Evolutionary conservation across 495 filamentous ascomycete genomes (phyloP).

Genomic region (Letharia lupina): DNA sequence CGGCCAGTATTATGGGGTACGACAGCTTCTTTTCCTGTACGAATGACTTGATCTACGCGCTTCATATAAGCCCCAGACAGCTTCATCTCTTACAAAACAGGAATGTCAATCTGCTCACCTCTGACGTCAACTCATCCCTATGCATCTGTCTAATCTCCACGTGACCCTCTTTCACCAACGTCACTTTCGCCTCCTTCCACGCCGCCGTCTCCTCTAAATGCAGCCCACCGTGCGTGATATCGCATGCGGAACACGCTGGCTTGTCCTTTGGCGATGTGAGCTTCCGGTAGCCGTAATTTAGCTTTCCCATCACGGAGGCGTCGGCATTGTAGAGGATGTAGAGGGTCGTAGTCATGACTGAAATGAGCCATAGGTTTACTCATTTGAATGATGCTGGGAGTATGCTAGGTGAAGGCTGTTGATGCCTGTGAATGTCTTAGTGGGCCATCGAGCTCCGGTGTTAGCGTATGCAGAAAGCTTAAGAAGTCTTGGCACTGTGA

Average conservation of each 20-base stretch:
- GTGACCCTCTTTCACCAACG: conserved; percentile 3
- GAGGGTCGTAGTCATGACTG: conserved; percentile 4
- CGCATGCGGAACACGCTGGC: conserved; percentile 30
- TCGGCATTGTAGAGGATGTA: conserved; percentile 34
- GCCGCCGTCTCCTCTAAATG: conserved; percentile 24
- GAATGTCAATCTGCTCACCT: conserved; percentile 9
- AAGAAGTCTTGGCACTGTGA: no score
- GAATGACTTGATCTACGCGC: no score
- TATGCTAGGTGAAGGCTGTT: no score
- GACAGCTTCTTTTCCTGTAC: no score
- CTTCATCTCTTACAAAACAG: no score
- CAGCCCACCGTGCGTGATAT: conserved; percentile 31
- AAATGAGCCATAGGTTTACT: no score
- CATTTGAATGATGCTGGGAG: no score
- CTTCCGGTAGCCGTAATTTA: conserved; percentile 29
- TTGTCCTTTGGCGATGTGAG: conserved; percentile 20
- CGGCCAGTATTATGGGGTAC: no score
- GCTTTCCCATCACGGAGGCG: conserved; percentile 27
- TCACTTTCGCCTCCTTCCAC: conserved; percentile 25
- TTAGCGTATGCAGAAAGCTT: no score
- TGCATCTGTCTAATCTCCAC: conserved; percentile 23
- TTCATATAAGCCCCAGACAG: no score
- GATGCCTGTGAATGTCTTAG: no score
- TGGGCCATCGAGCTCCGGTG: no score
- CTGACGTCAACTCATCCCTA: conserved; percentile 19